Percentiles rank a stretch among this genome's conserved stretches.
Conservation (phyloP, 2,329 filamentous ascomycete species). For the Hypoxylon sp. region DNA sequence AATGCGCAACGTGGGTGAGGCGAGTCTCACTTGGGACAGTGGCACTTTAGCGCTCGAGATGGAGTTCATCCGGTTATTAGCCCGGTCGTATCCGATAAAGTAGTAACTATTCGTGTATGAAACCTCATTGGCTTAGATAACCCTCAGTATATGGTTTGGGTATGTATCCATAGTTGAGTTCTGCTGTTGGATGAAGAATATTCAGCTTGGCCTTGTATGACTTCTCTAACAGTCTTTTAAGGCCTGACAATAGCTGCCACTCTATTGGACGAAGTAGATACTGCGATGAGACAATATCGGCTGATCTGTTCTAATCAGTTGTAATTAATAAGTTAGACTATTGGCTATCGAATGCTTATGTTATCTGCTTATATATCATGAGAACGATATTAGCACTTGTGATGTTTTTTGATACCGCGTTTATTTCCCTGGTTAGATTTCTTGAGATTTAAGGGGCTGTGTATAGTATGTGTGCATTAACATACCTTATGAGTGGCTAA, state of each 20-base stretch:
- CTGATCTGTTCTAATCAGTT: not conserved
- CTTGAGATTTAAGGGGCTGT: not conserved
- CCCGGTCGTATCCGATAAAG: slow-evolving; percentile 5
- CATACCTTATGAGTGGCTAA: not conserved
- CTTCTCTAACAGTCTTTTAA: not conserved
- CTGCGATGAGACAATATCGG: not conserved
- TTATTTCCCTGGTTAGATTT: not conserved
- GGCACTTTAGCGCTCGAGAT: not conserved
- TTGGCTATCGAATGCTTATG: too few relatives aligned
- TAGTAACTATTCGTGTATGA: slow-evolving; percentile 3
- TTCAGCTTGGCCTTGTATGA: not conserved
- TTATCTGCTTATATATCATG: too few relatives aligned
- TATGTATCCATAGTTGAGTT: not conserved
- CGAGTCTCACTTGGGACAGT: not conserved
- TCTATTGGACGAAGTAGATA: not conserved
- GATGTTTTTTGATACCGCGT: not conserved
- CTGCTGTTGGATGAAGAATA: not conserved
- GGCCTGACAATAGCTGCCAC: not conserved
- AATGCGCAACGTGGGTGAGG: not conserved
- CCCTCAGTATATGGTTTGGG: not conserved
- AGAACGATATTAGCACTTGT: not conserved
- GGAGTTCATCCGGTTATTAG: not conserved
- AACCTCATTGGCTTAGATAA: not conserved
- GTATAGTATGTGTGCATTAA: not conserved
- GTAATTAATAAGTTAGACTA: not conserved